Base-by-base conservation (phyloP, 257 asterid genomes). In the Pogostemon cablin region DNA sequence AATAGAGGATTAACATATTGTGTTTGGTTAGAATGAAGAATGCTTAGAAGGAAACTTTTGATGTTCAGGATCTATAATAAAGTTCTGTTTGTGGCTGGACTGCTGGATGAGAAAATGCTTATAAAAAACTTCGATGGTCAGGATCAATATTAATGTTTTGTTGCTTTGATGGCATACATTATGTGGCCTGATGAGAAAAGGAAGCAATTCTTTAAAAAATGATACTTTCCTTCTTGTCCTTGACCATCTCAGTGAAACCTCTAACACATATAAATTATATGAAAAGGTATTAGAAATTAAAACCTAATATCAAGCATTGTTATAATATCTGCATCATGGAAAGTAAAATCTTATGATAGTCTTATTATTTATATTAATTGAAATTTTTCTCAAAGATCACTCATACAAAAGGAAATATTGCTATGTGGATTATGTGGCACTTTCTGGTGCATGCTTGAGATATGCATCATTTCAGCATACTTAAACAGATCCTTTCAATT, bases 11-110 rank as follows among this genome's bases (percentile, higher is more conserved):
- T 6, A 20, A 12, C 7, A 8, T 1, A 17, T 62, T 4, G 9
- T 62, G 40, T 61, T 40, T 41, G 46, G 68, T 62, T 62, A 15
- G 3, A 52, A 7, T 60, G 35, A 43, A 62, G 68, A 60, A 62
- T 17, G 53, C 52, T 42, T 43, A 42, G 43, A 11, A 35, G 46
- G n/a, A 9, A 44, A 64, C 32, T 64, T 32, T 25, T 60, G 34
- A n/a, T 44, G 9, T 20, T 46, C 3, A 8, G 63, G 53, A 47
- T 47, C 15, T 2, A 10, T 25, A 43, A 6, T 43, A 43, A 43
- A 43, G 48, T 43, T 7, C 11, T 43, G 10, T 56, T 32, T 25
- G 32, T 25, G 32, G 32, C 32, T 25, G 32, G 32, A 25, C 32
- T 25, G 32, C 32, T 25, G 32, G 32, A 25, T 25, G 32, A 25